Evolutionary conservation across 306 rosid genomes (phyloP), one percentile per base, ranked within the genome.

Genomic region (Oxytropis ochrocephala): DNA sequence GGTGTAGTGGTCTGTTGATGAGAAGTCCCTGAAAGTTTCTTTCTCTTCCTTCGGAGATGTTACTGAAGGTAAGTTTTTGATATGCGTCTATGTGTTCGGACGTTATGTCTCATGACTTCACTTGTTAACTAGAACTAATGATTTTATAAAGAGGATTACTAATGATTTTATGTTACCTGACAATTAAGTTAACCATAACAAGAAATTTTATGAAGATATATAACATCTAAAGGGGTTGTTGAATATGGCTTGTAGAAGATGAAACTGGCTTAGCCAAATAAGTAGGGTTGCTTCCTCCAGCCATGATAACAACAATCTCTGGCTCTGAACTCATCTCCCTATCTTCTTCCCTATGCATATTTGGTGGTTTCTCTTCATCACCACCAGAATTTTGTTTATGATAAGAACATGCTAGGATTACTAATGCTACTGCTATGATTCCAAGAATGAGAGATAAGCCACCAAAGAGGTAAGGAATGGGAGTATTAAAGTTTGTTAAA

Each of bases 271-370:
- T 79, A 51, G 97, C 98, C 79, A 93, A 80, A 81, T 72, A 81
- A 4, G 97, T 82, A 17, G 98, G 96, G 36, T 64, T 86, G 5
- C 43, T 71, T 29, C 88, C 96, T 53, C 98, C 98, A 0, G 97
- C 86, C 97, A 93, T 88, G 18, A 90, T 81, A 10, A 90, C 97
- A 59, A 88, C 87, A 38, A 88, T 72, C 68, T 81, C 77, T 3
- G 89, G 82, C 62, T 83, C 85, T 0, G 71, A 66, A 67, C 41
- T 30, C 29, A 9, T 32, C 36, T 60, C 70, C 51, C 39, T 46
- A 69, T 18, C 30, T 29, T 7, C 38, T 30, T 60, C 70, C 51
- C 44, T 46, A 69, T 18, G 21, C 43, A 30, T 70, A 12, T n/a
- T 70, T 11, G 75, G 24, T 65, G 76, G 19, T 67, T 68, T 70